Conservation (phyloP, 257 asterid species). For the Petrea volubilis region DNA sequence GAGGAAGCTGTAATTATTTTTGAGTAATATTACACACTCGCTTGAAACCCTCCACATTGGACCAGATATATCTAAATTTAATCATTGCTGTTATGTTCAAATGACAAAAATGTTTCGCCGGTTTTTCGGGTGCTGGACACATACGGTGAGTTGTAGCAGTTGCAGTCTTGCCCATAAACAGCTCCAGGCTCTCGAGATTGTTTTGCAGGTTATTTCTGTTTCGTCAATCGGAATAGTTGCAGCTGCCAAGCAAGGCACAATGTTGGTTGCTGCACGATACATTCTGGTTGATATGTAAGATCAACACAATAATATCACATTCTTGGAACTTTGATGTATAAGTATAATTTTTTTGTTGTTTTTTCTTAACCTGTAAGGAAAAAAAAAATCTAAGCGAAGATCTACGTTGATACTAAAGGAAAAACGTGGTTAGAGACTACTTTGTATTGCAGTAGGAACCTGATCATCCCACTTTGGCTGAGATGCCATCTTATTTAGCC, state of each 20-base stretch:
- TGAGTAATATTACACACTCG: too few species aligned
- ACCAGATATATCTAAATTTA: too few species aligned
- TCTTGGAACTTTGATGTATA: not conserved
- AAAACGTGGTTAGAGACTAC: too few species aligned
- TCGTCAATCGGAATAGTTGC: constrained; percentile 59
- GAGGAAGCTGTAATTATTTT: too few species aligned
- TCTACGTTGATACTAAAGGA: too few species aligned
- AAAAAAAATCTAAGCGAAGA: too few species aligned
- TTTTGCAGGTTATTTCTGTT: constrained; percentile 55
- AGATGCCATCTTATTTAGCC: too few species aligned
- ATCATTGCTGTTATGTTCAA: not conserved
- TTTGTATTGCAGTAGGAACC: too few species aligned
- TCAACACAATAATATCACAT: not conserved
- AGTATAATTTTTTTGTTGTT: not conserved
- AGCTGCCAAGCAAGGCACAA: constrained; percentile 56
- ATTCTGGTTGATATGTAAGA: constrained; percentile 30
- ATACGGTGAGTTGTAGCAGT: constrained; percentile 70
- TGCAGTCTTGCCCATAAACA: constrained; percentile 65
- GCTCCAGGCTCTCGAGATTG: constrained; percentile 52
- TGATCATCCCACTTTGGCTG: too few species aligned
- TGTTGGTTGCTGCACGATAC: constrained; percentile 50
- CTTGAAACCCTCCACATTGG: too few species aligned
- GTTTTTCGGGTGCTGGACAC: constrained; percentile 79
- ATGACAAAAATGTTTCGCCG: not conserved
- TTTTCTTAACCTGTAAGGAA: too few species aligned